Conservation (phyloP, 495 filamentous ascomycete genomes). For the Trichoderma gamsii region DNA sequence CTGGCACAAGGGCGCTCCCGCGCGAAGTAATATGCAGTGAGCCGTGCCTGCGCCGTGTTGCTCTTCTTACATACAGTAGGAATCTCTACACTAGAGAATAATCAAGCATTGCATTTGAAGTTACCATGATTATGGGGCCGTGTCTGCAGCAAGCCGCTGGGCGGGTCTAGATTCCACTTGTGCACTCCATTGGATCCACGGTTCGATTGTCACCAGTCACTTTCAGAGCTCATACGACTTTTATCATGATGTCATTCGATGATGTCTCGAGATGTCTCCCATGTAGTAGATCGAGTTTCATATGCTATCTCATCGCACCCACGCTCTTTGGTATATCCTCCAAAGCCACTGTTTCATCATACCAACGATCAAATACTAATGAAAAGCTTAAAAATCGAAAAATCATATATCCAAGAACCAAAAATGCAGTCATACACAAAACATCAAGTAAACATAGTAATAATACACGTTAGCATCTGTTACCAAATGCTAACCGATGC, state of each 20-base stretch:
- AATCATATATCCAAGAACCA: background rate
- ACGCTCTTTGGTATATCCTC: background rate
- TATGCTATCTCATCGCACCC: background rate
- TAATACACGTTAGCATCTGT: background rate
- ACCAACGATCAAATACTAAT: no score
- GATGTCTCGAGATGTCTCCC: no score
- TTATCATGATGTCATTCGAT: background rate
- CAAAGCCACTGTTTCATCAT: background rate
- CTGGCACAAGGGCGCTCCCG: background rate
- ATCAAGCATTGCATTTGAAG: background rate
- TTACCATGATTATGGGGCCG: background rate
- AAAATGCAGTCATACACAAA: background rate
- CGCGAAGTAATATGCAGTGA: background rate
- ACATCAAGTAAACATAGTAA: background rate
- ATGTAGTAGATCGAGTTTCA: background rate
- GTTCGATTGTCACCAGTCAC: background rate
- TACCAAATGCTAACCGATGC: background rate
- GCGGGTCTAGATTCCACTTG: no score
- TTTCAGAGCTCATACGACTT: background rate
- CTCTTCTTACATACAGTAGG: constrained; percentile 4
- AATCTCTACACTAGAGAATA: background rate
- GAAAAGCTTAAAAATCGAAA: background rate
- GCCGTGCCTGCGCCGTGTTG: background rate
- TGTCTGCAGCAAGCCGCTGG: no score
- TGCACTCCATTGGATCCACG: background rate